Percentiles rank a stretch among this genome's conserved stretches.
phyloP scores from a whole-genome alignment of 306 rosid species.

The Ormosia semicastrata region DNA sequence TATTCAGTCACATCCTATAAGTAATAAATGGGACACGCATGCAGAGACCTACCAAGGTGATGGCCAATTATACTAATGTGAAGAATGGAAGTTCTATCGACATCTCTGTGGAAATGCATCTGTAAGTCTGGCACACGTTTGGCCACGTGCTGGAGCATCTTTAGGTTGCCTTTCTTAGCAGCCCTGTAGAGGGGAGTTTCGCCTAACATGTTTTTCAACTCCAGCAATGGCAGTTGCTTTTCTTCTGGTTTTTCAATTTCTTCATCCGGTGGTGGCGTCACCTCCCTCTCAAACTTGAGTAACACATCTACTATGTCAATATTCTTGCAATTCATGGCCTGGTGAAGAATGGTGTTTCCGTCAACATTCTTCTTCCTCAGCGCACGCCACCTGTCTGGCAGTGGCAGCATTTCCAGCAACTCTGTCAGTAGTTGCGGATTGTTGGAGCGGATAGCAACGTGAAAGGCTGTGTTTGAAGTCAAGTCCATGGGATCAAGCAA shows the following conservation, averaged over 20 bases:
- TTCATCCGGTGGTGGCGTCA: background rate
- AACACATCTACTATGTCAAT: background rate
- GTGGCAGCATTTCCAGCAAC: background rate
- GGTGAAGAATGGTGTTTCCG: background rate
- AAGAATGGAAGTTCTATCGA: background rate
- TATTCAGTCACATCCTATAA: too few species aligned
- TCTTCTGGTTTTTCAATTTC: background rate
- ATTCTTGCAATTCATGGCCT: background rate
- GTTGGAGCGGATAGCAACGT: background rate
- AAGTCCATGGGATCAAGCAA: background rate
- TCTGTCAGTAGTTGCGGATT: background rate
- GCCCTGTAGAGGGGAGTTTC: conserved; percentile 14
- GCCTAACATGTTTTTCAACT: background rate
- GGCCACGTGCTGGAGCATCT: background rate
- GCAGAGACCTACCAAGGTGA: background rate
- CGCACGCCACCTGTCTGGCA: background rate
- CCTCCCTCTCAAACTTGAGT: background rate
- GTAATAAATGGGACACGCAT: too few species aligned
- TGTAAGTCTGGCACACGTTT: background rate
- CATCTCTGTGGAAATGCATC: background rate
- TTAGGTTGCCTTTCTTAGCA: background rate
- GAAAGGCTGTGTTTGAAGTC: background rate
- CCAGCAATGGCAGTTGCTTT: background rate
- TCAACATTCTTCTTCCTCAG: background rate
- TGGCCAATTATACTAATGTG: background rate